phyloP scores from a whole-genome alignment of 2,329 filamentous ascomycete genomes.

The Geosmithia flava region DNA sequence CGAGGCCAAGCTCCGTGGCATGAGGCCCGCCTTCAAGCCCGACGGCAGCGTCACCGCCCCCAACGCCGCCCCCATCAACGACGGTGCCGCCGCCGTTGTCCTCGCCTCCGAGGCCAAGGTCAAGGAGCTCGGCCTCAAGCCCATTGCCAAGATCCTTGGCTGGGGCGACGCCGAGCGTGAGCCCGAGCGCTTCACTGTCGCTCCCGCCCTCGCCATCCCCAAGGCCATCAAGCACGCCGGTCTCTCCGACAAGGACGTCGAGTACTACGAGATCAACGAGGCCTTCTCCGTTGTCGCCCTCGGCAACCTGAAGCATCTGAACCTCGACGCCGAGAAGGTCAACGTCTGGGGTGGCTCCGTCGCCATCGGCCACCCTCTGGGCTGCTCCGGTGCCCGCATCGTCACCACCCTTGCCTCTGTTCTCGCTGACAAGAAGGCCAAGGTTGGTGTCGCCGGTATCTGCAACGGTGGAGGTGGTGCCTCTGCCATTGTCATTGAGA shows the following conservation, averaged over 20 bases:
- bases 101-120: slow-evolving; percentile 91
- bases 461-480: slow-evolving; percentile 97
- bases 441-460: slow-evolving; percentile 88
- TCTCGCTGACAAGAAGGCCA: slow-evolving; percentile 79
- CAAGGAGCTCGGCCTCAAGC: slow-evolving; percentile 82
- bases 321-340: slow-evolving; percentile 70
- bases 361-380: slow-evolving; percentile 88
- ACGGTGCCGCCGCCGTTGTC: slow-evolving; percentile 84
- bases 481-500: slow-evolving; percentile 85
- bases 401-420: slow-evolving; percentile 83
- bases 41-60: slow-evolving; percentile 89
- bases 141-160: slow-evolving; percentile 90
- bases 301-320: slow-evolving; percentile 88
- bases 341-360: slow-evolving; percentile 94
- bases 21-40: slow-evolving; percentile 73
- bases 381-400: slow-evolving; percentile 88
- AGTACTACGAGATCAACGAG: slow-evolving; percentile 98
- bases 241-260: slow-evolving; percentile 62
- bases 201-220: slow-evolving; percentile 85
- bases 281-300: slow-evolving; percentile 95
- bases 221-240: slow-evolving; percentile 95
- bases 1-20: slow-evolving; percentile 67
- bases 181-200: slow-evolving; percentile 91
- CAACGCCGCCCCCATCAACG: slow-evolving; percentile 92
- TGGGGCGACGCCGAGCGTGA: slow-evolving; percentile 92